Conservation (phyloP, 164 flowering plant species). For the Annona cherimola region DNA sequence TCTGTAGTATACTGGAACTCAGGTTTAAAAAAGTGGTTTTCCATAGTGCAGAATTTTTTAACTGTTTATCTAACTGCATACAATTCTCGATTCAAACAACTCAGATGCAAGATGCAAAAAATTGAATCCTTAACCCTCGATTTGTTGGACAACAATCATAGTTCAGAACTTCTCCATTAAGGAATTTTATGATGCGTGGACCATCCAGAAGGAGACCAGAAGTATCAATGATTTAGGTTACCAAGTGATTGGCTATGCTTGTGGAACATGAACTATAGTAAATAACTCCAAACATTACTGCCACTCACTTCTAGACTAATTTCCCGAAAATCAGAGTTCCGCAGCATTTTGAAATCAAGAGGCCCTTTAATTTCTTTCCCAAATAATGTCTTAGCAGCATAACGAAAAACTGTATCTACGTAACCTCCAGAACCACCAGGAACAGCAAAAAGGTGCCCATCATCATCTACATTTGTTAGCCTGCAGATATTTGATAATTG, state of each 20-base stretch:
- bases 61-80: background rate
- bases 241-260: background rate
- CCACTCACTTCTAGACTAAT: slow-evolving; percentile 68
- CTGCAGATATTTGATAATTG: slow-evolving; percentile 28
- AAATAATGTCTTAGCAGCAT: slow-evolving; percentile 74
- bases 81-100: background rate
- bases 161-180: background rate
- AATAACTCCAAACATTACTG: background rate
- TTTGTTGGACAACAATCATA: background rate
- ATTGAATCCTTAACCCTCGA: background rate
- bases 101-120: background rate
- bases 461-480: slow-evolving; percentile 74
- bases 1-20: background rate
- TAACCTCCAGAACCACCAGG: slow-evolving; percentile 94
- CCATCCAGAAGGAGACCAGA: background rate
- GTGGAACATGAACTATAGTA: background rate
- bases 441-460: slow-evolving; percentile 80
- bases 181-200: background rate
- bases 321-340: slow-evolving; percentile 90
- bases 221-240: background rate
- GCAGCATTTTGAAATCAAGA: slow-evolving; percentile 51
- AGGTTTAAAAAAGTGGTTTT: background rate
- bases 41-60: too few species aligned
- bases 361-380: slow-evolving; percentile 67
- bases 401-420: slow-evolving; percentile 75